Base-by-base conservation (phyloP, 2,329 filamentous ascomycete genomes). In the Ophiostoma ulmi region DNA sequence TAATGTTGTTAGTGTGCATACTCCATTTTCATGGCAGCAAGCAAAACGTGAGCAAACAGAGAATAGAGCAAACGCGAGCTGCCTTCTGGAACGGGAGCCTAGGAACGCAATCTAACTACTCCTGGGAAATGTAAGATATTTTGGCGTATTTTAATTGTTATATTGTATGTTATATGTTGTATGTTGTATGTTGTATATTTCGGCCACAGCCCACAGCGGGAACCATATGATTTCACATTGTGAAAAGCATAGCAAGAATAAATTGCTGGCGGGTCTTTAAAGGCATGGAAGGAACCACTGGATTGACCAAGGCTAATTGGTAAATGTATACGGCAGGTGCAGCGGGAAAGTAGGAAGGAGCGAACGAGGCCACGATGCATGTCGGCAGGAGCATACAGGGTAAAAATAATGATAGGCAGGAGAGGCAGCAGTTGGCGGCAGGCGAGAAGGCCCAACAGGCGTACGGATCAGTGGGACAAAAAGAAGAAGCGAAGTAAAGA, bases 81-180 rank as follows among this genome's bases (percentile, higher is more conserved):
- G 17, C 11, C 31, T 61, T 66, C 70, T 66, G 70, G 70, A 65
- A 71, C 58, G 70, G 38, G 61, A 36, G 70, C 68, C 64, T 58
- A 38, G 67, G 70, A 69, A 69, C 63, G 70, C 68, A 69, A 58
- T 58, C 22, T 58, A 69, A 69, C 67, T 71, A 67, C 61, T 38
- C 20, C 20, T 5, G 63, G 58, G 20, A 65, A 41, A 26, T 64
- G n/a, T 38, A 31, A n/a, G 17, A 48, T 48, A 48, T 14, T 14
- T 3, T 44, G 41, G 17, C 41, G 41, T 44, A 31, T 31, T 3
- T 5, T 48, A 20, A 48, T 20, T 48, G 44, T 48, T 48, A 2
- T 17, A 48, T 48, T 48, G 44, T 48, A 20, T 20, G n/a, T n/a
- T 20, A 20, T 48, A 48, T n/a, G n/a, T n/a, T n/a, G n/a, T 48